phyloP scores from a whole-genome alignment of 768 basidiomycete species.

The Xerocomellus intermedius region DNA sequence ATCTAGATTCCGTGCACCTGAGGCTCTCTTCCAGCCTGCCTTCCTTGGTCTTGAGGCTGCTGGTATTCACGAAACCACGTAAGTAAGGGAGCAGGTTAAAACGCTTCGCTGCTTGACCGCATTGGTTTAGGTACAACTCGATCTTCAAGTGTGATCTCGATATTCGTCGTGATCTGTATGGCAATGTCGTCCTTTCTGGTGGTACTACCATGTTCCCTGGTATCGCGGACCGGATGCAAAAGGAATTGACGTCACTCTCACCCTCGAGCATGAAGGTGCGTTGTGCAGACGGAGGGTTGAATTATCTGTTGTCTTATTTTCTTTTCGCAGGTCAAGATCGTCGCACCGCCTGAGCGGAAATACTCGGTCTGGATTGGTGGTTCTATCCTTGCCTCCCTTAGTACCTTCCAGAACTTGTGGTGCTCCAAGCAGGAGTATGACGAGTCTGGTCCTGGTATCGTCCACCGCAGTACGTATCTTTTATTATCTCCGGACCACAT shows the following conservation, averaged over 20 bases:
- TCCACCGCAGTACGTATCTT: conserved; percentile 64
- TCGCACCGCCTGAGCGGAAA: conserved; percentile 90
- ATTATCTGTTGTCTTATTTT: background rate
- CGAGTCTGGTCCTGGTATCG: conserved; percentile 76
- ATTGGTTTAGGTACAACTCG: conserved; percentile 49
- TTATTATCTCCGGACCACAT: background rate
- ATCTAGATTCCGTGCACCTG: conserved; percentile 52
- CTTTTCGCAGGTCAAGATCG: conserved; percentile 73
- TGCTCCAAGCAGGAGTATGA: conserved; percentile 92
- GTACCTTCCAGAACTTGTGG: conserved; percentile 97
- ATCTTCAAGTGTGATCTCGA: conserved; percentile 73
- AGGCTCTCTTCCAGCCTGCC: conserved; percentile 58
- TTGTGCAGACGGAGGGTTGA: background rate
- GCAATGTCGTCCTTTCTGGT: conserved; percentile 55
- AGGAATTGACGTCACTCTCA: conserved; percentile 77
- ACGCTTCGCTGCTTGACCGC: background rate
- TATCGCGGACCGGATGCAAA: conserved; percentile 95
- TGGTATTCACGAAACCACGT: conserved; percentile 78
- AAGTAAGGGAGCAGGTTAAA: conserved; percentile 5
- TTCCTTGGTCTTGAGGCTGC: conserved; percentile 72
- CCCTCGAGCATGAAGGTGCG: conserved; percentile 85
- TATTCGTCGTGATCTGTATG: conserved; percentile 36
- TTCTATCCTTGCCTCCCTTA: conserved; percentile 82
- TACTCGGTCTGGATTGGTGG: conserved; percentile 97
- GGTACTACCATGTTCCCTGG: conserved; percentile 97